phyloP scores from a whole-genome alignment of 345 rosid genomes.

The Euclidium syriacum region DNA sequence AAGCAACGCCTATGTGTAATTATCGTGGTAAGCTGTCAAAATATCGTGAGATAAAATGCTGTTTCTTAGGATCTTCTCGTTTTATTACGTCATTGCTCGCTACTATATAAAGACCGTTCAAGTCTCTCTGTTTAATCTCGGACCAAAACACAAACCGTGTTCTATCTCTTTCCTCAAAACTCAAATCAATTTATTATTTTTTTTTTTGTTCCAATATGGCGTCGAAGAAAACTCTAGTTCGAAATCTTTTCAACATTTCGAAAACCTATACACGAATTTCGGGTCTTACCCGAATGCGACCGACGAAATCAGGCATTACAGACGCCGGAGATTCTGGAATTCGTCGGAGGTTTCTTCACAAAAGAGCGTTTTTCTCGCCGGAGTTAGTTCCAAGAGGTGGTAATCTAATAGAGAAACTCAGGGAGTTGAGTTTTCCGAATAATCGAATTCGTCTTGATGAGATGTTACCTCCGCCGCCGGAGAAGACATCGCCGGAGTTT shows the following conservation, averaged over 20 bases:
- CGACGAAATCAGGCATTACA: constrained; percentile 34
- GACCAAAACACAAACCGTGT: constrained; percentile 15
- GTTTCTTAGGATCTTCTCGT: constrained; percentile 26
- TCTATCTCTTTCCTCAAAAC: not conserved
- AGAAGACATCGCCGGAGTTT: constrained; percentile 4
- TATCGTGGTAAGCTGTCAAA: constrained; percentile 7
- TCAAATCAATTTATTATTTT: not conserved
- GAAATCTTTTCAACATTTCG: constrained; percentile 53
- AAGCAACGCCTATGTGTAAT: constrained; percentile 22
- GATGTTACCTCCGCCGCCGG: constrained; percentile 36
- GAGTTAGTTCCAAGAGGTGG: constrained; percentile 37
- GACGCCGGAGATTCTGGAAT: constrained; percentile 63
- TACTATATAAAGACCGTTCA: constrained; percentile 19
- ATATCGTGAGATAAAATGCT: constrained; percentile 22
- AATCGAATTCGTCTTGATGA: constrained; percentile 59
- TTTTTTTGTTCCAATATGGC: constrained; percentile 38
- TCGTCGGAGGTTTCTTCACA: constrained; percentile 66
- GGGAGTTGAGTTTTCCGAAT: constrained; percentile 40
- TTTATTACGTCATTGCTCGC: constrained; percentile 13
- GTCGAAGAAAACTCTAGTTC: constrained; percentile 60
- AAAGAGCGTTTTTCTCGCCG: constrained; percentile 42
- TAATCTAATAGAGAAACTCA: constrained; percentile 50
- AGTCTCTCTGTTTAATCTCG: constrained; percentile 5
- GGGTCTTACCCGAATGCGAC: constrained; percentile 31
- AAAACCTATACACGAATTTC: constrained; percentile 39